A percentile compares a stretch with the other conserved stretches of the same genome.
Conservation (phyloP, 495 filamentous ascomycete genomes). For the Talaromyces adpressus region DNA sequence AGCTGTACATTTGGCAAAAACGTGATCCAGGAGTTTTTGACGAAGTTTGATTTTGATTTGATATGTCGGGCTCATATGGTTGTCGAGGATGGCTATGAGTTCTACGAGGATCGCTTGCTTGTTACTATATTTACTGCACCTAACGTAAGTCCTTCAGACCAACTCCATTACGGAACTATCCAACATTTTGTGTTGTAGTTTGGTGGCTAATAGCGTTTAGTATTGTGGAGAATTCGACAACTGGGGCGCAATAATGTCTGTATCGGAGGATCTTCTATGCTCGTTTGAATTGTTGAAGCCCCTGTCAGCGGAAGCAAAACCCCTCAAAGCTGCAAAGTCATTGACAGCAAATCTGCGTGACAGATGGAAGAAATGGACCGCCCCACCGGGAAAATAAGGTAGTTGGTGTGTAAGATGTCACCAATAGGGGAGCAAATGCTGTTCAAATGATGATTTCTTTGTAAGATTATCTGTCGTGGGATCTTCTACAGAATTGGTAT, state of each 20-base stretch:
- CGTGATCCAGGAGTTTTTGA: conserved; percentile 94
- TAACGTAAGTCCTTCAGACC: conserved; percentile 59
- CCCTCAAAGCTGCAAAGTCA: not conserved
- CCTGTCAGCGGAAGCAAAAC: conserved; percentile 28
- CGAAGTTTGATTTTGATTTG: conserved; percentile 91
- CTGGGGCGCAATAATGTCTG: conserved; percentile 98
- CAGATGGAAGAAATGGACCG: not conserved
- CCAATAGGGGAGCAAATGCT: not conserved
- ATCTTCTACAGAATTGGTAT: not conserved
- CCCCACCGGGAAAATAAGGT: not conserved
- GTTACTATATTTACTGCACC: conserved; percentile 97
- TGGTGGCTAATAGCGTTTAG: conserved; percentile 36
- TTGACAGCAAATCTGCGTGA: not conserved
- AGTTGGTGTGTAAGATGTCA: not conserved
- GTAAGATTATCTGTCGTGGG: not conserved
- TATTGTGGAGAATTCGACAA: conserved; percentile 99
- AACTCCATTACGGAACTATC: not conserved
- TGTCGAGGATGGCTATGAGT: conserved; percentile 99
- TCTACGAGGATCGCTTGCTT: conserved; percentile 90
- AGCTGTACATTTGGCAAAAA: conserved; percentile 99
- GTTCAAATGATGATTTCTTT: not conserved
- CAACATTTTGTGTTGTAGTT: not conserved
- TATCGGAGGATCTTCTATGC: conserved; percentile 85
- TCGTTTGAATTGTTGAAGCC: conserved; percentile 96
- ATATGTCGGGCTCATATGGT: conserved; percentile 99